phyloP scores from a whole-genome alignment of 2,329 filamentous ascomycete species.

The Sclerotiophoma versabilis region DNA sequence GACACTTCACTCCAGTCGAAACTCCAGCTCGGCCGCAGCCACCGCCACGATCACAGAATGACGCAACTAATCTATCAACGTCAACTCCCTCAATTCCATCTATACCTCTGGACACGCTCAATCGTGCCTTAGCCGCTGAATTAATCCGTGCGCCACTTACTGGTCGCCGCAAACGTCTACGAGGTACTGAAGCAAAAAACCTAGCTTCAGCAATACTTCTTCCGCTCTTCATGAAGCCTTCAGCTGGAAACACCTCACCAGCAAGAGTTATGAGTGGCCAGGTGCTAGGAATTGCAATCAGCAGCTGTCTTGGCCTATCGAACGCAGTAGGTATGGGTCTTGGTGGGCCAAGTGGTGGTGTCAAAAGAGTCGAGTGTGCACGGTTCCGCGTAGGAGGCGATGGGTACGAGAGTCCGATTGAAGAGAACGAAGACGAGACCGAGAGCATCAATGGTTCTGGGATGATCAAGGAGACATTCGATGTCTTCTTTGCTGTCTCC shows the following conservation, averaged over 20 bases:
- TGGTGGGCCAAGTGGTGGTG: slow-evolving; percentile 40
- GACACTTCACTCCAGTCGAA: slow-evolving; percentile 40
- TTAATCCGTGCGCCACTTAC: slow-evolving; percentile 55
- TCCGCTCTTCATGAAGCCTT: slow-evolving; percentile 44
- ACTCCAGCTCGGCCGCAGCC: slow-evolving; percentile 33
- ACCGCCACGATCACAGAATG: slow-evolving; percentile 16
- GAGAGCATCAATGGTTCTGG: slow-evolving; percentile 23
- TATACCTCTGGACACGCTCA: slow-evolving; percentile 52
- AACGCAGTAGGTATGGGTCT: slow-evolving; percentile 47
- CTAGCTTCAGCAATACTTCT: slow-evolving; percentile 55
- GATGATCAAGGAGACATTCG: slow-evolving; percentile 50
- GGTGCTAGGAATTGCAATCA: slow-evolving; percentile 50
- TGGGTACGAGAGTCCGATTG: slow-evolving; percentile 50
- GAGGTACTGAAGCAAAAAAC: slow-evolving; percentile 56
- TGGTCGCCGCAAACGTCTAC: slow-evolving; percentile 52
- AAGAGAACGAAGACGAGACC: slow-evolving; percentile 49
- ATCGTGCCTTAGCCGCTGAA: slow-evolving; percentile 56
- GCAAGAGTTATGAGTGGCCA: slow-evolving; percentile 46
- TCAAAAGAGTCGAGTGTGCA: slow-evolving; percentile 52
- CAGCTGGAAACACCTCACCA: slow-evolving; percentile 24
- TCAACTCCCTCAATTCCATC: slow-evolving; percentile 2
- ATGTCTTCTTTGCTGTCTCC: slow-evolving; percentile 53
- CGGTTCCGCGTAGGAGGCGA: slow-evolving; percentile 52
- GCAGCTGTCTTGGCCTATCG: slow-evolving; percentile 52
- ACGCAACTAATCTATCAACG: not conserved